These are phyloP conservation scores for Fusarium pseudocircinatum DNA, from an alignment of 2,329 filamentous ascomycete species.

Conservation along the genomic window DNA sequence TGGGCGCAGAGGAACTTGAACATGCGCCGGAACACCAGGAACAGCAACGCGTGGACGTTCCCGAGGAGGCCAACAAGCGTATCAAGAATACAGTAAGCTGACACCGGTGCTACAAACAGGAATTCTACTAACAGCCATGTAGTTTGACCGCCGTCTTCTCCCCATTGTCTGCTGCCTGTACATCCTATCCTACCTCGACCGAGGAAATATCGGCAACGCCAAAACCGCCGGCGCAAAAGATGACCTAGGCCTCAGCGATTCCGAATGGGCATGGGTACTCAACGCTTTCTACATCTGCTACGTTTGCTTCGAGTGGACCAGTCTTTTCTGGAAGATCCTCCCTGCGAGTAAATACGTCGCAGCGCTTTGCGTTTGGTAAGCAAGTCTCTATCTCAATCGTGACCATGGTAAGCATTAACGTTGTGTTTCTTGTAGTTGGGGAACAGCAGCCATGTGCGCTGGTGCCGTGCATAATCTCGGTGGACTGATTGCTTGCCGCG, in stretches of 20 bases:
- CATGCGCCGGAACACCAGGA: background rate
- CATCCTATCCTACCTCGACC: conserved; percentile 27
- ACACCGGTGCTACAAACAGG: too few relatives aligned
- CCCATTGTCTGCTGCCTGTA: conserved; percentile 29
- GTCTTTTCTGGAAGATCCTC: conserved; percentile 25
- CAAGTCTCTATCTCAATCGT: background rate
- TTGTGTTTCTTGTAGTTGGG: conserved; percentile 1
- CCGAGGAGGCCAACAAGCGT: background rate
- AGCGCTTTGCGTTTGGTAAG: conserved; percentile 18
- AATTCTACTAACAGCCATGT: too few relatives aligned
- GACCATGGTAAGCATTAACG: fast-evolving
- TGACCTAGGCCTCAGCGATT: background rate
- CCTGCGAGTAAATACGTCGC: conserved; percentile 29
- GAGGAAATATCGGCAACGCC: conserved; percentile 31
- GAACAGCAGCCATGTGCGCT: conserved; percentile 21
- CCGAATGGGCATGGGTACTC: conserved; percentile 28
- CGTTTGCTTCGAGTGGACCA: conserved; percentile 27
- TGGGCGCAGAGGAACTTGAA: background rate
- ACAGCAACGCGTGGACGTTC: background rate
- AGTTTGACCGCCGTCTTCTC: conserved; percentile 25
- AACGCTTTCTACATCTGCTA: conserved; percentile 36
- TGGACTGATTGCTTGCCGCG: conserved; percentile 7
- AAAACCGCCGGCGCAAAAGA: conserved; percentile 23
- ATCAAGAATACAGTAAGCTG: background rate
- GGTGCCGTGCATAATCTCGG: conserved; percentile 13